Conservation (phyloP, 1,139 yeast genomes). For the Magnusiomyces tetraspermus region DNA sequence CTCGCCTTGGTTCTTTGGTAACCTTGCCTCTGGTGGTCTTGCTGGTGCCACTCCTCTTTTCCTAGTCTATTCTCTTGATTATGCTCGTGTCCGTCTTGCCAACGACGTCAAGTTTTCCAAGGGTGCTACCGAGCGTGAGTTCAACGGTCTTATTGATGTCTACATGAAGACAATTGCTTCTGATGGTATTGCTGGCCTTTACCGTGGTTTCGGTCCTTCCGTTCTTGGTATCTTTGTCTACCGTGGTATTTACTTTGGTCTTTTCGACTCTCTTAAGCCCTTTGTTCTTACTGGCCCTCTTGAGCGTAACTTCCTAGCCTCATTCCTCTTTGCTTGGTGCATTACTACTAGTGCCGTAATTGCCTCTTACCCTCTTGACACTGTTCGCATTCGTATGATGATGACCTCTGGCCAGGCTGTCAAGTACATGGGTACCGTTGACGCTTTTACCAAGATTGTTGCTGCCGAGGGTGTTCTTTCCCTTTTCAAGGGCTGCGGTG, state of each 20-base stretch:
- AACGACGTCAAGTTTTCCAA: slow-evolving; percentile 68
- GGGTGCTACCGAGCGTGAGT: slow-evolving; percentile 62
- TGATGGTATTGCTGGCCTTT: slow-evolving; percentile 72
- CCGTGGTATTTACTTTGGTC: slow-evolving; percentile 80
- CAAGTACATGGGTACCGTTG: slow-evolving; percentile 66
- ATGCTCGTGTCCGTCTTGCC: slow-evolving; percentile 78
- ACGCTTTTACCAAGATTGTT: slow-evolving; percentile 61
- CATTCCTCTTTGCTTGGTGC: slow-evolving; percentile 70
- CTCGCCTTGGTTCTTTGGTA: slow-evolving; percentile 67
- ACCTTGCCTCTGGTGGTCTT: slow-evolving; percentile 75
- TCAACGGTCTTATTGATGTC: slow-evolving; percentile 69
- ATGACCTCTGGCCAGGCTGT: slow-evolving; percentile 78
- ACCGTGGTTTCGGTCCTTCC: slow-evolving; percentile 80
- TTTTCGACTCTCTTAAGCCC: slow-evolving; percentile 72
- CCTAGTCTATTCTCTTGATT: slow-evolving; percentile 72
- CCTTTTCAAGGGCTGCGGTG: slow-evolving; percentile 80
- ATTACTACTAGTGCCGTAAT: slow-evolving; percentile 74
- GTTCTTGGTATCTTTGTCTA: slow-evolving; percentile 71
- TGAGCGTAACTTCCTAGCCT: slow-evolving; percentile 62
- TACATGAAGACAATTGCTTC: slow-evolving; percentile 67
- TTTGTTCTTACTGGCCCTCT: slow-evolving; percentile 62
- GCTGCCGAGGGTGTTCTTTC: slow-evolving; percentile 64
- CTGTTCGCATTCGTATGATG: slow-evolving; percentile 83
- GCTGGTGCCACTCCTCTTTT: slow-evolving; percentile 72
- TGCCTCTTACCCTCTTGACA: slow-evolving; percentile 73